Evolutionary conservation across 2,329 filamentous ascomycete species (phyloP), one percentile per base, ranked within the genome.

Genomic region (Neodidymelliopsis sp.): DNA sequence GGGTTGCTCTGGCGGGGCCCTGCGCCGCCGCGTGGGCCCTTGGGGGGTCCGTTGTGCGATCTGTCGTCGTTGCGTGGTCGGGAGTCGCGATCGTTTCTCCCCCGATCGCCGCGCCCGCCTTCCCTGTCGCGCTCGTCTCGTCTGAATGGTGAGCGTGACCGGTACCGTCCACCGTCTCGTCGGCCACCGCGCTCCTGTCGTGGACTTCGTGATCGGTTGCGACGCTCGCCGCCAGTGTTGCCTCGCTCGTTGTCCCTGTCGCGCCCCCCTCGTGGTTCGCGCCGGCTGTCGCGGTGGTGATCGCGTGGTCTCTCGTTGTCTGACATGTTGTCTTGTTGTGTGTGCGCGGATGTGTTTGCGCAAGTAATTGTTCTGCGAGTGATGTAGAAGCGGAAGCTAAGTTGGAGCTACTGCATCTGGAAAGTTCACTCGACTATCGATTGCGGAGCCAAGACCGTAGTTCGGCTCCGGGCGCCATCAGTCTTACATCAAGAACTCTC

Each of bases 181-280:
- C 65, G 42, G 22, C 52, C 56, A 39, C 63, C 63, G 31, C 66
- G 65, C 22, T 70, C 66, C 34, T 59, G 60, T 36, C 62, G 64
- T 38, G 69, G 67, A 49, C 67, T 71, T 42, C 69, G 62, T 16
- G 69, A 71, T 12, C 69, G 66, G 41, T 70, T 61, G 59, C 62
- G 64, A 16, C 63, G 57, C 15, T 66, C 61, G 39, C 54, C 54
- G 48, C 60, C 59, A 36, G 62, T 57, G 55, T 51, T 53, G 55
- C 57, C 61, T 22, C 34, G 39, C 34, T 50, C 47, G 23, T 30
- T 23, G 25, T 48, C 45, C 47, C 59, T 51, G 19, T 61, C 57
- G 38, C 53, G 57, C 18, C 37, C 49, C 41, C 60, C 57, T 47
- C 59, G 54, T 31, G 50, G 46, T n/a, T 63, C 58, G 28, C 57